phyloP scores from a whole-genome alignment of 768 basidiomycete genomes.

The Kwoniella heveanensis region DNA sequence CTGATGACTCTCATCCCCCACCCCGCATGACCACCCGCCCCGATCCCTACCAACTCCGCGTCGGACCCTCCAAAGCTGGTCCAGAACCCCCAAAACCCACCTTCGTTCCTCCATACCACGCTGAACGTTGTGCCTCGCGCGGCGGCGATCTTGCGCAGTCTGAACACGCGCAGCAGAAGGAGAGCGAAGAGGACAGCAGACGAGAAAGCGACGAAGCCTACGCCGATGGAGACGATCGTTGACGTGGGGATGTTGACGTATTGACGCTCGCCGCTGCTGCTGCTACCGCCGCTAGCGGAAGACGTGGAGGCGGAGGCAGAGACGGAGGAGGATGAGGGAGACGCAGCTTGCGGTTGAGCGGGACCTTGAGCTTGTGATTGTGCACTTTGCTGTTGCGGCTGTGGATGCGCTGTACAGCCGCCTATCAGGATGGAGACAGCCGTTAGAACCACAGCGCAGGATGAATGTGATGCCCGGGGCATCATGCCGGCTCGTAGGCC shows the following conservation, averaged over 20 bases:
- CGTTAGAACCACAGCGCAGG: too few species aligned
- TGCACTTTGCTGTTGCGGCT: not conserved
- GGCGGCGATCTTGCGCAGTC: constrained; percentile 6
- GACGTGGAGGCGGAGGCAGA: not conserved
- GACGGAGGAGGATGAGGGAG: not conserved
- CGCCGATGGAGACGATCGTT: constrained; percentile 24
- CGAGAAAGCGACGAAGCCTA: constrained; percentile 26
- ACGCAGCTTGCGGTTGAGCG: not conserved
- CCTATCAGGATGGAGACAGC: not conserved
- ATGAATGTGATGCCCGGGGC: too few species aligned
- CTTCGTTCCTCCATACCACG: constrained; percentile 12
- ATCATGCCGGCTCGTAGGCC: too few species aligned
- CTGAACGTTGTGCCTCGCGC: not conserved
- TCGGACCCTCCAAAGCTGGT: constrained; percentile 10
- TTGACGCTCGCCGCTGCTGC: not conserved
- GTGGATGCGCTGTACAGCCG: not conserved
- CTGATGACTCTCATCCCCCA: constrained; percentile 14
- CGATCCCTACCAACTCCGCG: not conserved
- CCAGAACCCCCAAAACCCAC: constrained; percentile 27
- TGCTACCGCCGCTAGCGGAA: not conserved
- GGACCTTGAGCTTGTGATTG: not conserved
- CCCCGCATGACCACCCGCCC: not conserved
- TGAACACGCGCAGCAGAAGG: constrained; percentile 2
- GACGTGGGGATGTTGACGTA: constrained; percentile 20
- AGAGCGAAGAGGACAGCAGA: not conserved